A percentile compares a stretch with the other conserved stretches of the same genome.
Evolutionary conservation across 192 early-diverging fungal species (phyloP).

Genomic region (Umbelopsis isabellina): DNA sequence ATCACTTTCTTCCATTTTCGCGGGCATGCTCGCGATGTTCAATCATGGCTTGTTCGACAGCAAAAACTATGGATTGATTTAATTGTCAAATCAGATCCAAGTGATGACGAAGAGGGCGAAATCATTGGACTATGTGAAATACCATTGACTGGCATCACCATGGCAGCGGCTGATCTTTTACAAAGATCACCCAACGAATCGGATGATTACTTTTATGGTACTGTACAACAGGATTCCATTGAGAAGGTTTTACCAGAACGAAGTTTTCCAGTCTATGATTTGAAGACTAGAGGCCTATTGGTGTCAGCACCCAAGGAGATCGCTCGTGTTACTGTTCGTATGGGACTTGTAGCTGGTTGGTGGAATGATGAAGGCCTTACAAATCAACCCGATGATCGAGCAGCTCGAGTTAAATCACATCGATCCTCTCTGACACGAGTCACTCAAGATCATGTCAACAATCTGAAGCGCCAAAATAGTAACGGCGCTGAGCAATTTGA

Average conservation of each 20-base stretch:
- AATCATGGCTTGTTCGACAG: constrained; percentile 31
- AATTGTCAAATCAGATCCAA: neutral
- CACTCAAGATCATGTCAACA: neutral
- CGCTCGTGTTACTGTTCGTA: constrained; percentile 28
- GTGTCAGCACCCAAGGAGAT: constrained; percentile 29
- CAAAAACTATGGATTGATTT: neutral
- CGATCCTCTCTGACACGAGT: neutral
- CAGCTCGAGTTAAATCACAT: neutral
- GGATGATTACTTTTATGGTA: constrained; percentile 13
- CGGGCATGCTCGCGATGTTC: constrained; percentile 33
- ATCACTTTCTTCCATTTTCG: constrained; percentile 33
- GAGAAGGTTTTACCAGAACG: constrained; percentile 21
- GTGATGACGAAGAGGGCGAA: constrained; percentile 1
- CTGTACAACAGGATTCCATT: constrained; percentile 19
- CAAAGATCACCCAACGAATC: neutral
- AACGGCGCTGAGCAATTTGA: constrained; percentile 17
- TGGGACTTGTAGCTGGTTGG: constrained; percentile 39
- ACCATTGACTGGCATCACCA: neutral
- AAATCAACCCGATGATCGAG: neutral
- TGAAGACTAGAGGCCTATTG: constrained; percentile 1
- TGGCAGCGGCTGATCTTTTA: neutral
- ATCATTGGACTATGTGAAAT: constrained; percentile 18
- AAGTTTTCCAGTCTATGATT: constrained; percentile 29
- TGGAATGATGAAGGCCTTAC: constrained; percentile 19
- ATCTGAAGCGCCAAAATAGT: neutral